phyloP scores from a whole-genome alignment of 495 filamentous ascomycete genomes.

The Oidiodendron maius region DNA sequence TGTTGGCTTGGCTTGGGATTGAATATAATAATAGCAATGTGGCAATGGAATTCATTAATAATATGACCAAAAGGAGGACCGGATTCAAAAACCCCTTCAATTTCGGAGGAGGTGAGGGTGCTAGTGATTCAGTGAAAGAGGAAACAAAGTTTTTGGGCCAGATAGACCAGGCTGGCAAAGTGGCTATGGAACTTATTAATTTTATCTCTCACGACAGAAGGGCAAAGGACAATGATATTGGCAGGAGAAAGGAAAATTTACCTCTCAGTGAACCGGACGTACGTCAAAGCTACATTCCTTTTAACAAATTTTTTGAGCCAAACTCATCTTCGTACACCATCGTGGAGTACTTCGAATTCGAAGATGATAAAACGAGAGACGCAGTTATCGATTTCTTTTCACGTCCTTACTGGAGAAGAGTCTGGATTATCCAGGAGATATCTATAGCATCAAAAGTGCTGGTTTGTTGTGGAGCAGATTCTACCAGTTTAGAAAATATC shows the following conservation, averaged over 20 bases:
- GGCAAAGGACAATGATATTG: too few relatives aligned
- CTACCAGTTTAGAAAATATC: constrained; percentile 2
- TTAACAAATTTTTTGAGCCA: background rate
- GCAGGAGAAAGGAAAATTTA: too few relatives aligned
- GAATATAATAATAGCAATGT: constrained; percentile 7
- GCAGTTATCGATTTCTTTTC: constrained; percentile 1
- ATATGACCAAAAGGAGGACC: constrained; percentile 6
- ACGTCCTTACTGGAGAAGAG: constrained; percentile 7
- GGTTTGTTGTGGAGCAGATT: background rate
- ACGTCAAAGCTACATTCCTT: too few relatives aligned
- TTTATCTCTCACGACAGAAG: too few relatives aligned
- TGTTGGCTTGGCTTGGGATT: constrained; percentile 19
- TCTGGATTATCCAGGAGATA: constrained; percentile 11
- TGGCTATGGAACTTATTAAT: too few relatives aligned
- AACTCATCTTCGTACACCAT: background rate
- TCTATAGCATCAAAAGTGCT: background rate
- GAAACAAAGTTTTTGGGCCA: background rate
- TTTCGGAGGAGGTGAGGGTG: background rate
- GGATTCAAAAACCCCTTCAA: constrained; percentile 5
- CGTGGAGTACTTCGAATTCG: background rate
- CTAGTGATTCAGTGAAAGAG: background rate
- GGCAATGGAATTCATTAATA: background rate
- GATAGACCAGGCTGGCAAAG: too few relatives aligned
- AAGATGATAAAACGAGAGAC: background rate
- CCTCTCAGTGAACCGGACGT: too few relatives aligned